Base-by-base conservation (phyloP, 305 asterid species). In the Coffea humblotiana region DNA sequence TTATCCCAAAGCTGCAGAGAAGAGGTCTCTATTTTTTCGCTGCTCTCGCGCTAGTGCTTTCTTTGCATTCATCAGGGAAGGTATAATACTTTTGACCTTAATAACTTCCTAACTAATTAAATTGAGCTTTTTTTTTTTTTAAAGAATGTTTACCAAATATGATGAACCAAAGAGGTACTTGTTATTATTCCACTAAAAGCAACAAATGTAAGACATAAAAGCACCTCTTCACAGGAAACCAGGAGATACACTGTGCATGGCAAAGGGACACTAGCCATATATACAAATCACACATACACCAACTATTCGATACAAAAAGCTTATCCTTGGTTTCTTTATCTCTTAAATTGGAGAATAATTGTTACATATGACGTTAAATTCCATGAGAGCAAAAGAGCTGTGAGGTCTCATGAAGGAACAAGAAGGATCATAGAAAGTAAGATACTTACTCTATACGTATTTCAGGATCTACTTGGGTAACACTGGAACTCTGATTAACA, bases 391-490 rank as follows among this genome's bases (percentile, higher is more conserved):
- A 58, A 52, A 32, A 37, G 13, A 56, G 54, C 68, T 65, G 25
- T 8, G 47, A 65, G 48, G 10, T 16, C 35, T 9, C 56, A 51
- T 47, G 54, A 68, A 40, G n/a, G 71, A 25, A 49, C 60, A 69
- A 52, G 72, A 74, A 66, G 8, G 61, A 37, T 37, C 5, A 37
- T 37, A 37, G 3, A 37, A 71, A 79, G 78, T 71, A 51, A 10
- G 76, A 80, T 78, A 82, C 97, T 91, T 89, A 94, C 98, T 96
- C 98, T 56, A 96, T 84, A 69, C 99, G 98, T 80, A 96, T 91
- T 87, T 96, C 99, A 76, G 99, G 99, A 85, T 96, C 99, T 81
- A 94, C 99, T 91, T 96, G 99, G 86, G 97, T 85, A 84, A 90
- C 90, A 81, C 86, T 84, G 56, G 99, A 86, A 86, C 87, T 81